phyloP scores from a whole-genome alignment of 2,329 filamentous ascomycete genomes.

The Aspergillus clavatus region DNA sequence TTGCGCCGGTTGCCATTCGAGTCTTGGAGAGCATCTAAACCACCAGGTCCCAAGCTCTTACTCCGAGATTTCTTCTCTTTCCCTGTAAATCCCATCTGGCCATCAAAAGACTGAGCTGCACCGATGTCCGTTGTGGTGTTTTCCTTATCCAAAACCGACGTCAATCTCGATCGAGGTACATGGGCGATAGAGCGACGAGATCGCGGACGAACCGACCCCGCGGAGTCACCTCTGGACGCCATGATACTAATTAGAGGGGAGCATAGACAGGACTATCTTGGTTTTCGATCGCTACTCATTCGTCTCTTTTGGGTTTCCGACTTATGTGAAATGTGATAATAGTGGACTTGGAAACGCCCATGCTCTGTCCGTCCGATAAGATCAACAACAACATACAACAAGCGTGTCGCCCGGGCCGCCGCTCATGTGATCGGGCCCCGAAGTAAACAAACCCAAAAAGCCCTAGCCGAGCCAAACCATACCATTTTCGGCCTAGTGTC shows the following conservation, averaged over 20 bases:
- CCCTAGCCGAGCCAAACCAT: slow-evolving; percentile 38
- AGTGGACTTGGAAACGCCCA: neutral
- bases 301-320: neutral
- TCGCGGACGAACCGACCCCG: slow-evolving; percentile 31
- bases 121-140: slow-evolving; percentile 67
- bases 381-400: slow-evolving; percentile 4
- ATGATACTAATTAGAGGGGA: slow-evolving; percentile 17
- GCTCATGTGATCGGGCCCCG: slow-evolving; percentile 27
- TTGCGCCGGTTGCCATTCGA: slow-evolving; percentile 72
- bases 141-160: slow-evolving; percentile 61
- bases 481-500: slow-evolving; percentile 28
- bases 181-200: slow-evolving; percentile 69
- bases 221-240: slow-evolving; percentile 33
- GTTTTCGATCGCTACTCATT: neutral
- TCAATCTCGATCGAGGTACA: slow-evolving; percentile 48
- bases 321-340: neutral
- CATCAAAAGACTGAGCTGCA: slow-evolving; percentile 33
- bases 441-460: slow-evolving; percentile 43
- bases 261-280: slow-evolving; percentile 12
- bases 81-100: slow-evolving; percentile 34
- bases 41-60: slow-evolving; percentile 93
- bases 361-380: neutral
- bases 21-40: slow-evolving; percentile 74
- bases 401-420: slow-evolving; percentile 27
- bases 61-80: slow-evolving; percentile 69